phyloP scores from a whole-genome alignment of 179 eudicot species.

The Vitellaria paradoxa region DNA sequence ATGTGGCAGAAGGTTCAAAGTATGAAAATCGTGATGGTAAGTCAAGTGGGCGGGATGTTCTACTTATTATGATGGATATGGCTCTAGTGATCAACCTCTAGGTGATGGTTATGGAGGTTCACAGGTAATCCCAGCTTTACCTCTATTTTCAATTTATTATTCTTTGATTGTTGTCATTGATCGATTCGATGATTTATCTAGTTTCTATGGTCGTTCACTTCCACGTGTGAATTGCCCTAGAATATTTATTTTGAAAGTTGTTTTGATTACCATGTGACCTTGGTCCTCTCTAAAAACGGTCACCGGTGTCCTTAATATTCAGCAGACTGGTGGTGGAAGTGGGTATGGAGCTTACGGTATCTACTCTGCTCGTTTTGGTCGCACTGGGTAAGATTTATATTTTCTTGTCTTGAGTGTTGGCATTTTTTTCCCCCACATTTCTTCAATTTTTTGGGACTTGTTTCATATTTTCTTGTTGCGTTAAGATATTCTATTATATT shows the following conservation, averaged over 20 bases:
- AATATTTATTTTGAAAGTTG: neutral
- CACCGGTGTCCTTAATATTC: neutral
- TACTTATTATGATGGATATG: slow-evolving; percentile 36
- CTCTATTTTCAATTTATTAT: neutral
- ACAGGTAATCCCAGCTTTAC: slow-evolving; percentile 18
- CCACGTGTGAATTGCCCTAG: neutral
- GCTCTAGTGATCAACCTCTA: slow-evolving; percentile 19
- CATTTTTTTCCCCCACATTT: neutral
- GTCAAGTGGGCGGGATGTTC: slow-evolving; percentile 33
- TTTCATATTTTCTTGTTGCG: neutral
- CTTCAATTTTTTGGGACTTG: neutral
- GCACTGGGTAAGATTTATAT: slow-evolving; percentile 27
- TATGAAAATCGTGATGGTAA: slow-evolving; percentile 26
- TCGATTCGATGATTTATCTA: neutral
- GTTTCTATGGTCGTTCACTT: neutral
- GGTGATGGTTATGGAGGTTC: slow-evolving; percentile 23
- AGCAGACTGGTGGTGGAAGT: slow-evolving; percentile 28
- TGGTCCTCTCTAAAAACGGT: neutral
- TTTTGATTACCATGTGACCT: neutral
- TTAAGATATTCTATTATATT: neutral
- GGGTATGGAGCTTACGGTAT: slow-evolving; percentile 30
- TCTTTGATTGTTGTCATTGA: neutral
- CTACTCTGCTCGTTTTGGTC: slow-evolving; percentile 30
- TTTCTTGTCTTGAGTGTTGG: neutral
- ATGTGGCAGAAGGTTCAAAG: slow-evolving; percentile 26